Conservation (phyloP, 257 asterid genomes). For the Mitragyna speciosa region DNA sequence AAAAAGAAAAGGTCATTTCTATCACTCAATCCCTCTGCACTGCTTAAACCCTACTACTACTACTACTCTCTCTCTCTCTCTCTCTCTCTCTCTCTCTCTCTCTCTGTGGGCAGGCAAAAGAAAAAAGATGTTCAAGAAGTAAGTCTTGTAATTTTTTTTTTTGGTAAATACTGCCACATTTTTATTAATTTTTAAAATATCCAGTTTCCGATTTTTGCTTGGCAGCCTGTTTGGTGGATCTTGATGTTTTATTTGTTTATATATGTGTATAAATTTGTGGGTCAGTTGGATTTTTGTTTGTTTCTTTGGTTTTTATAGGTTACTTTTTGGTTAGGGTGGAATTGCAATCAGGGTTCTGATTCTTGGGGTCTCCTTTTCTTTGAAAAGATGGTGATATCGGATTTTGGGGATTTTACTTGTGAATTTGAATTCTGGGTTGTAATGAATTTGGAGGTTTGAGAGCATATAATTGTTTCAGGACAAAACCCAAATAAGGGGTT, state of each 20-base stretch:
- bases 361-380: no score
- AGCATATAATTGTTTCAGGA: not conserved
- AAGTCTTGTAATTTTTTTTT: conserved; percentile 16
- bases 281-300: not conserved
- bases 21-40: not conserved
- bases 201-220: not conserved
- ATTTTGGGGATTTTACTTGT: conserved; percentile 4
- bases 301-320: no score
- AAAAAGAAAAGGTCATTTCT: not conserved
- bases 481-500: not conserved
- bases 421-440: not conserved
- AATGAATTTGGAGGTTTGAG: not conserved
- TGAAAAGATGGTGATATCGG: not conserved
- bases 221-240: not conserved
- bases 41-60: conserved; percentile 34
- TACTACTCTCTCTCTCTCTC: conserved; percentile 16
- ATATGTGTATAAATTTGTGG: not conserved
- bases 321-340: not conserved
- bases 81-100: conserved; percentile 14
- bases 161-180: not conserved
- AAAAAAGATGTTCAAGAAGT: conserved; percentile 74
- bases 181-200: not conserved
- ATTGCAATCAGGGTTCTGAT: not conserved
- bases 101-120: not conserved
- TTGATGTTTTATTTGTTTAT: not conserved